Conservation (phyloP, 441 rosid species). For the Erodium trifolium region DNA sequence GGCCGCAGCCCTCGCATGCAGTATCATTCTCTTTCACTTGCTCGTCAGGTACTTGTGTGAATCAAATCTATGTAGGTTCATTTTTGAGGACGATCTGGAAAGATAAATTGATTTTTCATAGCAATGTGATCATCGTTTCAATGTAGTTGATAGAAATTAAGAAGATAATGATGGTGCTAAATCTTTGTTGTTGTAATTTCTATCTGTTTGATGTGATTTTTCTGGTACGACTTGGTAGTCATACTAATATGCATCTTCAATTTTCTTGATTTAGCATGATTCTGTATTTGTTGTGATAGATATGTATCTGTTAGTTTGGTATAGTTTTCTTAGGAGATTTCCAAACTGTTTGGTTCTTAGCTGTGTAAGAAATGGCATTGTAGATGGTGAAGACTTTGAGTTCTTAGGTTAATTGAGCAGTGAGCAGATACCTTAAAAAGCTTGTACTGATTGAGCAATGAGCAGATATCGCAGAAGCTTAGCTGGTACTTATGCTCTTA, state of each 20-base stretch:
- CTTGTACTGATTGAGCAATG: not conserved
- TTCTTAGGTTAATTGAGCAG: not conserved
- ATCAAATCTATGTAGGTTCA: not conserved
- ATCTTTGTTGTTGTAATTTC: not conserved
- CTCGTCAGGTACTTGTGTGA: constrained; percentile 43
- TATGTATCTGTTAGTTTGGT: not conserved
- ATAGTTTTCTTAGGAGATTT: not conserved
- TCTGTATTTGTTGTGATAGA: not conserved
- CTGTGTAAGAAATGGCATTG: not conserved
- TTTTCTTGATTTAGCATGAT: not conserved
- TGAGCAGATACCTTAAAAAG: not conserved
- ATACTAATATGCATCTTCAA: not conserved
- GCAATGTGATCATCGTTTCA: not conserved
- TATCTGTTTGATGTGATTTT: not conserved
- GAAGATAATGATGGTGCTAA: not conserved
- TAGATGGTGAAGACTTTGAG: not conserved
- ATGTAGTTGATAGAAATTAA: not conserved
- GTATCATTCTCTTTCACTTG: constrained; percentile 85
- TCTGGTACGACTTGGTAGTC: not conserved
- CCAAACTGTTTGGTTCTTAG: not conserved
- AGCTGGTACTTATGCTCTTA: not conserved
- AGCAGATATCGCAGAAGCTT: not conserved
- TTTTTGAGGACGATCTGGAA: not conserved
- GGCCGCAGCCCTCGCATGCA: constrained; percentile 99
- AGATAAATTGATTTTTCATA: not conserved